Percentiles rank a stretch among this genome's conserved stretches.
Evolutionary conservation across 805 yeast species (phyloP).

Genomic region (Yarrowia yakushimensis): DNA sequence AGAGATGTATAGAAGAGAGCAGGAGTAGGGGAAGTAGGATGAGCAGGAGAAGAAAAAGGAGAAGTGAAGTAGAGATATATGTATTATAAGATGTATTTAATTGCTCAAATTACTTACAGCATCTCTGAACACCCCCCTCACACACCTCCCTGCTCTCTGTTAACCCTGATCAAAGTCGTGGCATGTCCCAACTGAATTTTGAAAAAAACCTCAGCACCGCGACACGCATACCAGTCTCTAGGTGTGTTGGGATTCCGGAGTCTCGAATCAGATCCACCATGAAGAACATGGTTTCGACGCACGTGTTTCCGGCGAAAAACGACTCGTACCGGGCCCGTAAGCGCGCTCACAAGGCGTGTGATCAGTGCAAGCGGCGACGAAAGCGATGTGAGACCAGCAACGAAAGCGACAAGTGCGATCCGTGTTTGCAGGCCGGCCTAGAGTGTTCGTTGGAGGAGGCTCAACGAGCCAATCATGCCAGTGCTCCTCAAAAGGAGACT

Average conservation of each 20-base stretch:
- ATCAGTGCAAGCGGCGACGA: slow-evolving; percentile 42
- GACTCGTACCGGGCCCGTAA: slow-evolving; percentile 43
- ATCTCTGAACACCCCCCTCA: too few relatives aligned
- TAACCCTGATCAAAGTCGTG: too few relatives aligned
- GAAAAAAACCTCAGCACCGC: slow-evolving; percentile 5
- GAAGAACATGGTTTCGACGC: slow-evolving; percentile 33
- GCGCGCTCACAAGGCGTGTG: slow-evolving; percentile 44
- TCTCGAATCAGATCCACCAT: not conserved
- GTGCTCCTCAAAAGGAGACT: not conserved
- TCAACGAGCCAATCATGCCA: not conserved
- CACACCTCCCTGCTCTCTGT: too few relatives aligned
- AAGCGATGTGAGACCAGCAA: slow-evolving; percentile 38
- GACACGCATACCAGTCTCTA: slow-evolving; percentile 12
- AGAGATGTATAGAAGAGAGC: too few relatives aligned
- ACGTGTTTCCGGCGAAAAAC: slow-evolving; percentile 46
- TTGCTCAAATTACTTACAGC: too few relatives aligned
- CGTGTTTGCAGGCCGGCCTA: slow-evolving; percentile 37
- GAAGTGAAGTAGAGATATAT: too few relatives aligned
- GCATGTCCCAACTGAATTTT: not conserved
- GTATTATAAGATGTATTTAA: too few relatives aligned
- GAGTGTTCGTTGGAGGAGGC: slow-evolving; percentile 34
- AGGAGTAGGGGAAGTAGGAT: too few relatives aligned
- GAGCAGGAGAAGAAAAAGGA: too few relatives aligned
- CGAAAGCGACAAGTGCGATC: slow-evolving; percentile 36
- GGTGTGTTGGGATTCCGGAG: not conserved